A percentile compares a stretch with the other conserved stretches of the same genome.
These are phyloP conservation scores for Clarireedia paspali DNA, from an alignment of 2,329 filamentous ascomycete species.

Conservation along the genomic window DNA sequence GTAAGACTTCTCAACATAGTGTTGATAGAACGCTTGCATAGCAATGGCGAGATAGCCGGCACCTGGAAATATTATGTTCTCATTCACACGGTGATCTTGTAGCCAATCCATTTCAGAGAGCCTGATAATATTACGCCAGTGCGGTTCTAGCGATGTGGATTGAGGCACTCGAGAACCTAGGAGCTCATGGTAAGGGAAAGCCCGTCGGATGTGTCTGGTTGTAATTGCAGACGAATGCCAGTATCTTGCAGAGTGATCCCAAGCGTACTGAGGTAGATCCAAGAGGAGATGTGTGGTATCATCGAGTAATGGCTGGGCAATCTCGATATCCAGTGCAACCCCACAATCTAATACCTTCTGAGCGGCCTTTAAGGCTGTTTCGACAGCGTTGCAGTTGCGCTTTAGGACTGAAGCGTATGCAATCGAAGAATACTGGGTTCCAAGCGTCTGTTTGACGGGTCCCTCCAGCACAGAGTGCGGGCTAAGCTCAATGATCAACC, in stretches of 20 bases:
- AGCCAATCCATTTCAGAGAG: neutral
- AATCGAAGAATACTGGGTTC: slow-evolving; percentile 33
- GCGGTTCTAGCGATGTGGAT: neutral
- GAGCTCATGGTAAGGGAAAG: neutral
- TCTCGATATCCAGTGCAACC: slow-evolving; percentile 34
- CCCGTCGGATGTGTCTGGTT: slow-evolving; percentile 26
- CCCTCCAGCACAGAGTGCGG: slow-evolving; percentile 15
- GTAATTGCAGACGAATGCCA: slow-evolving; percentile 46
- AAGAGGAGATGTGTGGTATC: neutral
- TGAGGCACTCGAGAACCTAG: neutral
- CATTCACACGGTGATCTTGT: slow-evolving; percentile 41
- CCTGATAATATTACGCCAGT: neutral
- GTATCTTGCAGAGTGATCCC: slow-evolving; percentile 44
- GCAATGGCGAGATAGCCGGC: slow-evolving; percentile 28
- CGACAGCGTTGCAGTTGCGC: slow-evolving; percentile 9
- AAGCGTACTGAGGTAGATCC: slow-evolving; percentile 43
- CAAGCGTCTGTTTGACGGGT: slow-evolving; percentile 17
- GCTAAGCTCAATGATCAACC: slow-evolving; percentile 12
- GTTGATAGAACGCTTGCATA: slow-evolving; percentile 22
- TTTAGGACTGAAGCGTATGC: slow-evolving; percentile 3
- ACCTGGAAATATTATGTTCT: slow-evolving; percentile 25
- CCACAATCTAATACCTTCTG: slow-evolving; percentile 10
- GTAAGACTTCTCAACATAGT: neutral
- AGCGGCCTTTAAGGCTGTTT: slow-evolving; percentile 7
- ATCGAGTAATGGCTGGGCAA: slow-evolving; percentile 38